phyloP scores from a whole-genome alignment of 306 rosid genomes.

The Boehmeria nivea region DNA sequence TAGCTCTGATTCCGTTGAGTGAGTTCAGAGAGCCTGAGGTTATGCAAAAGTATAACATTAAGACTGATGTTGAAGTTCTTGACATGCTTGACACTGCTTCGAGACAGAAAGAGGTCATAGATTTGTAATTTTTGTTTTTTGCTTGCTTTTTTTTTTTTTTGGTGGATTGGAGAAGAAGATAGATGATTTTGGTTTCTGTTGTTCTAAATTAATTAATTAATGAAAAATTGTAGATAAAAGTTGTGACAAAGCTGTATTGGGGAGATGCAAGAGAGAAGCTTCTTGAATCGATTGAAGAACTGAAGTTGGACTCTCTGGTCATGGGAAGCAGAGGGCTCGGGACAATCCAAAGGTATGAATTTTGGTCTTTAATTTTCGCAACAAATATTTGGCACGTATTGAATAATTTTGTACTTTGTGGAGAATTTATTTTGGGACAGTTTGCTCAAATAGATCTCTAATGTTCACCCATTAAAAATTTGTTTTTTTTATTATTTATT shows the following conservation, averaged over 20 bases:
- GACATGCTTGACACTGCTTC: slow-evolving; percentile 63
- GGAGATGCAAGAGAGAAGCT: slow-evolving; percentile 96
- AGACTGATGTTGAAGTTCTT: slow-evolving; percentile 63
- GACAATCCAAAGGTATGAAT: slow-evolving; percentile 48
- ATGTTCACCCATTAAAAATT: no score
- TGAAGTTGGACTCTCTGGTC: slow-evolving; percentile 72
- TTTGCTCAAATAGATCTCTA: no score
- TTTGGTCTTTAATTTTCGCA: background rate
- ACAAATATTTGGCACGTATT: no score
- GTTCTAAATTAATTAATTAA: no score
- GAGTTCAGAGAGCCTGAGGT: slow-evolving; percentile 53
- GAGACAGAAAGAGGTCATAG: slow-evolving; percentile 62
- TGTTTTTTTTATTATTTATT: background rate
- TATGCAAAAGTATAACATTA: slow-evolving; percentile 43
- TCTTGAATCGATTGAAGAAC: slow-evolving; percentile 62
- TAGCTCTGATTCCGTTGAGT: slow-evolving; percentile 70
- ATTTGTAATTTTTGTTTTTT: background rate
- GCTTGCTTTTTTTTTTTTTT: background rate
- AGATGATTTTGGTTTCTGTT: background rate
- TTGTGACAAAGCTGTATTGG: slow-evolving; percentile 73
- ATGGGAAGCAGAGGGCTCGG: slow-evolving; percentile 94
- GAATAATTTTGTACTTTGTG: no score
- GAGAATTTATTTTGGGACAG: no score
- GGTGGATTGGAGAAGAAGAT: background rate
- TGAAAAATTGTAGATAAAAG: slow-evolving; percentile 35